Percentiles rank a stretch among this genome's conserved stretches.
Evolutionary conservation across 2,329 filamentous ascomycete species (phyloP).

Genomic region (Harringtonia aguacate): DNA sequence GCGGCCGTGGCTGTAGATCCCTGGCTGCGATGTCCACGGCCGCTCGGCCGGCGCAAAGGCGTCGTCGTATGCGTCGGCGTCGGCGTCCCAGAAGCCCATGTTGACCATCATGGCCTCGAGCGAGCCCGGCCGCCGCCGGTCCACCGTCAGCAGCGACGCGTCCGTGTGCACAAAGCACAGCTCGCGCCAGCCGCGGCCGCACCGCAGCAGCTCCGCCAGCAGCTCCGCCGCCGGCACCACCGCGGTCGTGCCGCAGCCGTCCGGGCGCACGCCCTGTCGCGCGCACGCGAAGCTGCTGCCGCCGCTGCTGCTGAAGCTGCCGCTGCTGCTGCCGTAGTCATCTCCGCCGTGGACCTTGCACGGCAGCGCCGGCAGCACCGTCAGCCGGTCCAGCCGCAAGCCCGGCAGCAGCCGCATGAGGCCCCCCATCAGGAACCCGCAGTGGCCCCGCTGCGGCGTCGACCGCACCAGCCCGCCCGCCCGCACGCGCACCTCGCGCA

Average conservation of each 20-base stretch:
- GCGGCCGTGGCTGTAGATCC: background rate
- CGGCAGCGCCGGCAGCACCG: conserved; percentile 10
- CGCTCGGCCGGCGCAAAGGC: conserved; percentile 7
- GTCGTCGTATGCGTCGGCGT: conserved; percentile 7
- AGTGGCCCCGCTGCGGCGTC: conserved; percentile 3
- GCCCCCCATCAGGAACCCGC: conserved; percentile 9
- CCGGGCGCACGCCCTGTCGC: too few species aligned
- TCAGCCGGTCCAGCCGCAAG: conserved; percentile 12
- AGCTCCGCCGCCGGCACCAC: conserved; percentile 8
- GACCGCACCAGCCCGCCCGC: conserved; percentile 7
- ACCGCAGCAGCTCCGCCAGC: conserved; percentile 10
- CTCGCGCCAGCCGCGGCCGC: conserved; percentile 13
- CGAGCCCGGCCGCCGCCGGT: conserved; percentile 7
- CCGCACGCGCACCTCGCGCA: conserved; percentile 12
- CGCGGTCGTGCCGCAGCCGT: too few species aligned
- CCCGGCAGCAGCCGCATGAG: conserved; percentile 13
- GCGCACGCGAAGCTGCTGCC: too few species aligned
- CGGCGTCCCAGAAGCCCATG: conserved; percentile 14
- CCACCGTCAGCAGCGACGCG: conserved; percentile 9
- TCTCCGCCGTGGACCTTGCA: conserved; percentile 7
- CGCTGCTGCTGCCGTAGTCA: background rate
- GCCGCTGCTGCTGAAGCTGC: background rate
- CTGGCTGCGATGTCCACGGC: too few species aligned
- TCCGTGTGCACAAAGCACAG: conserved; percentile 14
- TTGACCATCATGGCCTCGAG: conserved; percentile 15